phyloP scores from a whole-genome alignment of 441 rosid genomes.

The Brassica hybrid region DNA sequence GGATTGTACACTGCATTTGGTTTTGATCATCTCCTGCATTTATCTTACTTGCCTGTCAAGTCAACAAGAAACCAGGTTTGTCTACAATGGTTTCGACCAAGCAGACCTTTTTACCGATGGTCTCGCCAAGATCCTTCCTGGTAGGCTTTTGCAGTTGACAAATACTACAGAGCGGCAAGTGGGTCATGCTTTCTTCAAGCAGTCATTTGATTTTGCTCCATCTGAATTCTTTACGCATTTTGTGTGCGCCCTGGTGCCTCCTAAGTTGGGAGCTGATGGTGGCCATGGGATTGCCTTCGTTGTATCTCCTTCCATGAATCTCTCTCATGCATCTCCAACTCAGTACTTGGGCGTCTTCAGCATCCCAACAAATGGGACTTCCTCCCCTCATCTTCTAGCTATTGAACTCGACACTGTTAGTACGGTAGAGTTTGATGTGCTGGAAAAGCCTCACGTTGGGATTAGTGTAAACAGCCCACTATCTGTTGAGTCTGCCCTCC shows the following conservation, averaged over 20 bases:
- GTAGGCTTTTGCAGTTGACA: slow-evolving; percentile 54
- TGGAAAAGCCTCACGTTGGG: slow-evolving; percentile 57
- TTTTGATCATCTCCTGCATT: background rate
- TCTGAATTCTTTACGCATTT: slow-evolving; percentile 50
- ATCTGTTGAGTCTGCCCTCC: slow-evolving; percentile 46
- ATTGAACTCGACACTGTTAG: slow-evolving; percentile 53
- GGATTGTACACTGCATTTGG: slow-evolving; percentile 1
- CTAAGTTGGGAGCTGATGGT: background rate
- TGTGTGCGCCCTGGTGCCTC: slow-evolving; percentile 51
- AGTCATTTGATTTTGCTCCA: slow-evolving; percentile 31
- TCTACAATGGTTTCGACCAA: slow-evolving; percentile 47
- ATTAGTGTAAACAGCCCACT: slow-evolving; percentile 47
- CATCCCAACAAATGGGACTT: slow-evolving; percentile 31
- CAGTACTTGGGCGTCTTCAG: slow-evolving; percentile 50
- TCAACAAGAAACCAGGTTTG: slow-evolving; percentile 40
- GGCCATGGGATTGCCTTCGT: slow-evolving; percentile 64
- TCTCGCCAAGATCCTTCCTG: slow-evolving; percentile 40
- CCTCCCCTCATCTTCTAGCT: slow-evolving; percentile 45
- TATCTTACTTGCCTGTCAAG: slow-evolving; percentile 21
- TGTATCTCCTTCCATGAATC: slow-evolving; percentile 49
- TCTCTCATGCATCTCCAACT: too few relatives aligned
- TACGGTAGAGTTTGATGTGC: slow-evolving; percentile 35
- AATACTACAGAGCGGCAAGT: slow-evolving; percentile 28
- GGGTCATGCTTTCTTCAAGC: slow-evolving; percentile 56
- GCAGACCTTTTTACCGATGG: slow-evolving; percentile 42